Percentiles rank a stretch among this genome's conserved stretches.
phyloP scores from a whole-genome alignment of 1,139 yeast genomes.

The Maudiozyma humilis region DNA sequence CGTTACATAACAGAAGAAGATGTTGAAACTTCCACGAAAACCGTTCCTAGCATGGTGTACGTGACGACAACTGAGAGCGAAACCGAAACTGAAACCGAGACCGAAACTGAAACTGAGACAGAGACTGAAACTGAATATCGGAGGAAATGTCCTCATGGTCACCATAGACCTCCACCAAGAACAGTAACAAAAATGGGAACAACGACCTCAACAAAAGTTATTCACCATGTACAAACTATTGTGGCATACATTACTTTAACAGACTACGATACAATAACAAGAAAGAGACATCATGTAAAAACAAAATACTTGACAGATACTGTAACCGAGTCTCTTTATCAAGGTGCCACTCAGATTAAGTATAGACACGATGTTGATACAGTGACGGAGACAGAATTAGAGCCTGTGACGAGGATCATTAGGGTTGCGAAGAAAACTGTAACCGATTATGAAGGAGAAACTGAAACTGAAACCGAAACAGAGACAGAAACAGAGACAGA shows the following conservation, averaged over 20 bases:
- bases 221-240: neutral
- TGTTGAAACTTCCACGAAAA: conserved; percentile 7
- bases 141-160: neutral
- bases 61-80: conserved; percentile 2
- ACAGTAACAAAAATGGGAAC: conserved; percentile 9
- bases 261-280: conserved; percentile 9
- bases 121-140: conserved; percentile 3
- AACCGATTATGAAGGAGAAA: conserved; percentile 9
- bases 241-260: conserved; percentile 7
- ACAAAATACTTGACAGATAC: conserved; percentile 9
- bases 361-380: conserved; percentile 15
- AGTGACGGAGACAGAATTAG: conserved; percentile 20
- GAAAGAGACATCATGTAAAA: conserved; percentile 8
- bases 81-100: conserved; percentile 3
- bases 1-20: conserved; percentile 6
- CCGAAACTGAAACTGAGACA: conserved; percentile 8
- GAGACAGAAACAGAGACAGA: conserved; percentile 12
- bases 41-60: neutral
- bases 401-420: conserved; percentile 14
- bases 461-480: conserved; percentile 8
- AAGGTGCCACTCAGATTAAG: conserved; percentile 14
- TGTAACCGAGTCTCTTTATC: conserved; percentile 14
- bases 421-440: conserved; percentile 10
- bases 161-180: no score
- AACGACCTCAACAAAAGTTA: neutral